Percentiles rank a stretch among this genome's conserved stretches.
Evolutionary conservation across 345 rosid genomes (phyloP).

Genomic region (Lenwebbia sp.): DNA sequence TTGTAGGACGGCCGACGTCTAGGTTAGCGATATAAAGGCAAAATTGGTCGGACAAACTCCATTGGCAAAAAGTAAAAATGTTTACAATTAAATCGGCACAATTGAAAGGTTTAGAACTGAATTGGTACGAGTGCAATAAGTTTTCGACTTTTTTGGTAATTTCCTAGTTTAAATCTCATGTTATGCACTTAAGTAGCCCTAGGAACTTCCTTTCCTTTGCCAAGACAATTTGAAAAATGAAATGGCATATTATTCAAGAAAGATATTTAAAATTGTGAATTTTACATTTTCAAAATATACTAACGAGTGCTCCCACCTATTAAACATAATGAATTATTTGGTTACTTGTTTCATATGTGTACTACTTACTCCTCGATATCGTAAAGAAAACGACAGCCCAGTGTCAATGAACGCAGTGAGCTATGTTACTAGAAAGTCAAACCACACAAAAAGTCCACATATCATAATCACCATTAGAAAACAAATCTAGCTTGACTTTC

Average conservation of each 20-base stretch:
- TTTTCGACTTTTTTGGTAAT: too few species aligned
- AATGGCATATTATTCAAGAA: neutral
- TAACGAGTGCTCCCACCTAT: neutral
- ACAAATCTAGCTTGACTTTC: neutral
- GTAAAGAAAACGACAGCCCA: neutral
- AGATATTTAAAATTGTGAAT: neutral
- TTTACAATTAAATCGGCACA: too few species aligned
- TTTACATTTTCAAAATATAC: neutral
- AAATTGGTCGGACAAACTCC: too few species aligned
- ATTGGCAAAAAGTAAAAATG: too few species aligned
- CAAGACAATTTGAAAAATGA: neutral
- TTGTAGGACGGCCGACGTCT: too few species aligned
- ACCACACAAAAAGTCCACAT: neutral
- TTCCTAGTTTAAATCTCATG: neutral
- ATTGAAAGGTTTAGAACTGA: too few species aligned
- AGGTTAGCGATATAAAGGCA: too few species aligned
- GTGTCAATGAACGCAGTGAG: neutral
- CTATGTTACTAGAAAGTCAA: neutral
- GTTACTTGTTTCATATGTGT: neutral
- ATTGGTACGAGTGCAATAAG: too few species aligned
- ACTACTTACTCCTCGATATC: neutral
- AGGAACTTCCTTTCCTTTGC: neutral
- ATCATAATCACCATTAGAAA: neutral
- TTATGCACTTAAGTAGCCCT: neutral
- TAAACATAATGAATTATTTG: neutral